phyloP scores from a whole-genome alignment of 2,329 filamentous ascomycete genomes.

The Coniochaeta prunicola region DNA sequence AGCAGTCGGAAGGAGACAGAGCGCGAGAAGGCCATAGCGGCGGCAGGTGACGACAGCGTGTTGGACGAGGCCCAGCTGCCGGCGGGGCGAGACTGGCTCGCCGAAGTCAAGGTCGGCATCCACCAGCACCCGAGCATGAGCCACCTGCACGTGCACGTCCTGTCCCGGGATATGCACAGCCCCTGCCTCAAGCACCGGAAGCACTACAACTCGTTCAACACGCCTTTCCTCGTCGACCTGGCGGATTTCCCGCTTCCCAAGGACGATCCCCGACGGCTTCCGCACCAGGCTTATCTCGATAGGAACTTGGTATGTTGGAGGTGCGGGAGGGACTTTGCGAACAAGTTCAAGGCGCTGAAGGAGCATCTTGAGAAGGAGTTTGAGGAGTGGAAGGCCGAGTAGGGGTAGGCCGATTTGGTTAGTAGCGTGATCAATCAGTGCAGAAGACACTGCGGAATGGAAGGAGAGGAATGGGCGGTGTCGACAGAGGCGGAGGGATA shows the following conservation, averaged over 20 bases:
- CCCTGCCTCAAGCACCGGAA: slow-evolving; percentile 67
- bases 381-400: slow-evolving; percentile 39
- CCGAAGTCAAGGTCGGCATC: slow-evolving; percentile 69
- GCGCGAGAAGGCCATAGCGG: slow-evolving; percentile 62
- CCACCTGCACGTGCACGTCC: slow-evolving; percentile 83
- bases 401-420: neutral
- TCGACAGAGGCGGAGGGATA: too few relatives aligned
- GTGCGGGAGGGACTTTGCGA: slow-evolving; percentile 67
- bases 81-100: slow-evolving; percentile 67
- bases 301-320: slow-evolving; percentile 75
- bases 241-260: slow-evolving; percentile 69
- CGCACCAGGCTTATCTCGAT: slow-evolving; percentile 51
- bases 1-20: slow-evolving; percentile 55
- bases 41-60: slow-evolving; percentile 48
- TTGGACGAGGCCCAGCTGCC: slow-evolving; percentile 63
- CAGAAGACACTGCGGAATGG: too few relatives aligned
- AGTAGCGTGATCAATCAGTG: too few relatives aligned
- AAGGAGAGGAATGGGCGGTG: too few relatives aligned
- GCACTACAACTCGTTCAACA: slow-evolving; percentile 90
- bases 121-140: slow-evolving; percentile 89
- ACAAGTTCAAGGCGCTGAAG: slow-evolving; percentile 67
- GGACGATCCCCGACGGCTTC: slow-evolving; percentile 56
- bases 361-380: slow-evolving; percentile 59
- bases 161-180: slow-evolving; percentile 73
- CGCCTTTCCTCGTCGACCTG: slow-evolving; percentile 72